Percentiles rank a stretch among this genome's conserved stretches.
These are phyloP conservation scores for Osmanthus fragrans DNA, from an alignment of 257 asterid genomes.

Conservation along the genomic window DNA sequence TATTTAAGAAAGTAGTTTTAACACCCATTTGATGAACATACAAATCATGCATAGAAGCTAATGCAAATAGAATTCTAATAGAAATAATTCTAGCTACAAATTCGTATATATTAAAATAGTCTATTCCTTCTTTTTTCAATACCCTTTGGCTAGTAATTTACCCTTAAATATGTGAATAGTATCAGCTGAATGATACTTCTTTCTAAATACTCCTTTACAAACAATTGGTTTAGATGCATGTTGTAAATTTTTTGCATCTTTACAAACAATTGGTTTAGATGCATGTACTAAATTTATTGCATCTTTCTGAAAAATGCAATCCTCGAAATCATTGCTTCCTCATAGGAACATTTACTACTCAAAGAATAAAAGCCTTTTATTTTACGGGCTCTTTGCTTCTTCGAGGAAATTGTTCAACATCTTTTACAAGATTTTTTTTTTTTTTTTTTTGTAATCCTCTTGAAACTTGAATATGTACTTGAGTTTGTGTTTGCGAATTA, in stretches of 20 bases:
- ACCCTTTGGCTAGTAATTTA: too few species aligned
- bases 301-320: not conserved
- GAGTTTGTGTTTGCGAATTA: too few species aligned
- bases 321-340: not conserved
- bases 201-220: not conserved
- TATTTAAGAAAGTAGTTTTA: not conserved
- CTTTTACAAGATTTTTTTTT: too few species aligned
- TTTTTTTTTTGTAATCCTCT: too few species aligned
- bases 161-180: too few species aligned
- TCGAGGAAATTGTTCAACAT: too few species aligned
- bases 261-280: not conserved
- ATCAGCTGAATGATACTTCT: not conserved
- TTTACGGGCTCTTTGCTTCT: too few species aligned
- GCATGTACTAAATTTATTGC: not conserved
- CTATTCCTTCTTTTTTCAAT: too few species aligned
- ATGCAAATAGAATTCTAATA: not conserved
- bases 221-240: not conserved
- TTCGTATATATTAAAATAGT: not conserved
- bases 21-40: not conserved
- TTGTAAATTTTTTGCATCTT: too few species aligned
- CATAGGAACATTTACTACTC: not conserved
- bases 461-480: too few species aligned
- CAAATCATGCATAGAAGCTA: not conserved
- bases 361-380: not conserved
- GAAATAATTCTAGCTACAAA: not conserved